Evolutionary conservation across 192 early-diverging fungal genomes (phyloP), one percentile per base, ranked within the genome.

Genomic region (Cetraspora pellucida): DNA sequence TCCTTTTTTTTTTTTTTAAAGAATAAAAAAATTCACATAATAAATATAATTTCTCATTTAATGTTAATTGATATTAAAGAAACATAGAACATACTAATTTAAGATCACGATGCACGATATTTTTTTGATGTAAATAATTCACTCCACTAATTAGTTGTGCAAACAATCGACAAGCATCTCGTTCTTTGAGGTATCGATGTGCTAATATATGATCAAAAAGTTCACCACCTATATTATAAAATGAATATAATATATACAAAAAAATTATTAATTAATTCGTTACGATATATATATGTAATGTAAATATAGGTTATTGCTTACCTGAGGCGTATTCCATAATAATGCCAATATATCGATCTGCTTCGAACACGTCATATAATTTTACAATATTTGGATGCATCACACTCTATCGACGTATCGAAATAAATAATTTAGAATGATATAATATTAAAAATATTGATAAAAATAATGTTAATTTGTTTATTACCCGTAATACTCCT

Each of bases 181-280:
- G 83, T 79, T 99, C 97, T 79, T 92, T 94, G 52, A 99, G 86
- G 79, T 96, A 96, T 17, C 94, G 90, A 78, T 95, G 96, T 0
- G 95, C 94, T 55, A 99, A 88, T 77, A 99, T 97, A 83, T 98
- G 92, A 82, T 99, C 97, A 82, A 99, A 99, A 57, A 99, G 85
- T 83, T 99, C 97, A 46, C 97, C 96, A 75, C 94, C 95, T 89
- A 70, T 52, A n/a, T 59, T n/a, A 52, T 61, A 54, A 74, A 82
- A 25, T 25, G 25, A 5, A 31, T 2, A 31, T 67, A 25, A 17
- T 52, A 11, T 49, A 49, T 10, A 57, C 4, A 28, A 46, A 47
- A 79, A 25, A 31, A 73, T 25, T 49, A 71, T 65, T 68, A 57
- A 65, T 1, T 37, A 0, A 1, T 37, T 37, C 37, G 37, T 37